Evolutionary conservation across 495 filamentous ascomycete species (phyloP), one percentile per base, ranked within the genome.

Genomic region (Podospora bellae-mahoneyi): DNA sequence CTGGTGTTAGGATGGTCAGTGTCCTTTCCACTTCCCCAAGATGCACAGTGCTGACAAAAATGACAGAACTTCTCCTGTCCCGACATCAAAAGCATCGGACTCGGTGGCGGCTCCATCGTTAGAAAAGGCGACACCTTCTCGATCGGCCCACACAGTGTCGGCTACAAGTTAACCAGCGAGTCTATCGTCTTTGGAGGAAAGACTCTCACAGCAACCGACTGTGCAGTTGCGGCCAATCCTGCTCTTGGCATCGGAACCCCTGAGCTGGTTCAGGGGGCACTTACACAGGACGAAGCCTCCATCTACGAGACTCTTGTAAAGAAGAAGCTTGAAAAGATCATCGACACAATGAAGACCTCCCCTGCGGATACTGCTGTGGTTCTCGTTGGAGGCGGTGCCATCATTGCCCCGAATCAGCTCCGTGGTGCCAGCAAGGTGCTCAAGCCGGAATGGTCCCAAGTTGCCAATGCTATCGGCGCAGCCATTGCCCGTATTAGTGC

Each of bases 381-480:
- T 0, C 76, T 85, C 7, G 83, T 84, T 5, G 80, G 80, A 20
- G 79, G 80, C 2, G 80, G 80, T 23, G 73, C 78, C 0, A 74
- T 81, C 18, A 77, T 82, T 26, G 73, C 75, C 3, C 78, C 78
- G 4, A 61, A 73, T 16, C 30, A 67, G 28, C 75, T 82, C 3
- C 59, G 66, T 1, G 78, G 78, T 2, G 76, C 74, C 5, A 79
- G 73, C 44, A 72, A 71, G 27, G 77, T 81, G 39, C 72, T 80
- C 15, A 74, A 76, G 62, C 78, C 79, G 4, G 67, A 69, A 9
- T 77, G 71, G 65, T 74, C 77, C 10, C 76, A 77, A 16, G 83
- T 86, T 6, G 86, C 85, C 0, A 88, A 88, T 71, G 86, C 86
- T 1, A 83, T 88, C 53, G 85, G 86, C 2, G 85, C 85, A 5